Base-by-base conservation (phyloP, 768 basidiomycete species). In the Auricularia sp. region DNA sequence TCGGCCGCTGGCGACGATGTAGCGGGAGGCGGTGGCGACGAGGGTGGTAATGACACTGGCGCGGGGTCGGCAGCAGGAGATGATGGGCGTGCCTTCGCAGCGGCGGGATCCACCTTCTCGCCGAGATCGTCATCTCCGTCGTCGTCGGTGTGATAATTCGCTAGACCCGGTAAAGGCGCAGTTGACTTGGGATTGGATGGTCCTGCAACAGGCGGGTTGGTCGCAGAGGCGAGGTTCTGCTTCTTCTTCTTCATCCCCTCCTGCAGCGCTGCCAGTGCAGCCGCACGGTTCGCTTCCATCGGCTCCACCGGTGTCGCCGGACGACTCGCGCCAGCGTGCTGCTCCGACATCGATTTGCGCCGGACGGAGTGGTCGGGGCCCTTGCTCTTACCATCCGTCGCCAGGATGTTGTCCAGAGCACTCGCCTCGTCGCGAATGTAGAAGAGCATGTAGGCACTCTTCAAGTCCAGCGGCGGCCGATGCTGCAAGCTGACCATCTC, bases 381-480 rank as follows among this genome's bases (percentile, higher is more conserved):
- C 71, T 77, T 82, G 65, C 76, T 72, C 73, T 80, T 79, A 73
- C 78, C 81, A 73, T 64, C 14, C 69, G 68, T 14, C 64, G 68
- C 63, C 66, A 63, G 24, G 69, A 68, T 63, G 61, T 67, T 21
- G 62, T 69, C 65, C 66, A 35, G 11, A 64, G 47, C 24, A 47
- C 64, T 61, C 47, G 91, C 92, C 74, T 85, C 88, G 65, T 88
- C 86, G 62, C 86, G 85, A 54, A 93, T 82, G 74, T 98, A 99
- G 77, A 96, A 94, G 65, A 99, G 79, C 67, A 98, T 84, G 69
- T 99, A 99, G 65, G 97, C 97, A 71, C 83, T 91, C 75, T 85
- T 88, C 77, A 86, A 83, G 65, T 77, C 75, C 35, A 86, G 75
- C 1, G 91, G 87, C 3, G 82, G 69, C 16, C 74, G 67, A 18